Evolutionary conservation across 2,329 filamentous ascomycete species (phyloP), one percentile per base, ranked within the genome.

Genomic region (Beauveria sp.): DNA sequence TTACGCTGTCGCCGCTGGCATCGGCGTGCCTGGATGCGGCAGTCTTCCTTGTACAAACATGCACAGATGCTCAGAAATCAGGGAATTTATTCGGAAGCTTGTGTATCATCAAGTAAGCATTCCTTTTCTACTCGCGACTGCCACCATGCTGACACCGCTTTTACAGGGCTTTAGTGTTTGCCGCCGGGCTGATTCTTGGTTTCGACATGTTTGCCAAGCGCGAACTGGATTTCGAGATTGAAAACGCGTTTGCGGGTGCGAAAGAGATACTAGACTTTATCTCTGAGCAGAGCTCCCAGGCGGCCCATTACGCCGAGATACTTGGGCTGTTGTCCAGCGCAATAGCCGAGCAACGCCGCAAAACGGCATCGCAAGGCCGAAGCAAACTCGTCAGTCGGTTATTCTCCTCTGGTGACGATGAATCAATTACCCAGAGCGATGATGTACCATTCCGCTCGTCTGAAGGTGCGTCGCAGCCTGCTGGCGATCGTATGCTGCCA

Each of bases 301-400:
- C 83, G 3, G 78, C 75, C 3, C 82, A 85, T 57, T 86, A 86
- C 65, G 75, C 78, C 14, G 80, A 84, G 6, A 86, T 86, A 22
- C 71, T 86, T 8, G 78, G 73, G 0, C 71, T 75, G 2, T 70
- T 83, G 5, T 74, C 76, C 0, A 75, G 76, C 10, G 80, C 80
- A 0, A 77, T 83, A 10, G 65, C 68, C 3, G 72, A 77, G 55
- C 76, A 77, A 63, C 74, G 76, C 0, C 63, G 68, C 46, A 66
- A 66, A 45, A 60, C 64, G 10, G 64, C 65, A 4, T 61, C 64
- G 7, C 65, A 64, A 10, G 65, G 69, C 5, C 62, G 68, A 42
- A 71, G 67, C 26, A 65, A 65, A 40, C 72, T 71, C n/a, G 69
- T 72, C 3, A 67, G 66, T 40, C 68, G 66, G 40, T 55, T 73